Conservation (phyloP, 1,284 basidiomycete genomes). For the Xerocomus subilludens region DNA sequence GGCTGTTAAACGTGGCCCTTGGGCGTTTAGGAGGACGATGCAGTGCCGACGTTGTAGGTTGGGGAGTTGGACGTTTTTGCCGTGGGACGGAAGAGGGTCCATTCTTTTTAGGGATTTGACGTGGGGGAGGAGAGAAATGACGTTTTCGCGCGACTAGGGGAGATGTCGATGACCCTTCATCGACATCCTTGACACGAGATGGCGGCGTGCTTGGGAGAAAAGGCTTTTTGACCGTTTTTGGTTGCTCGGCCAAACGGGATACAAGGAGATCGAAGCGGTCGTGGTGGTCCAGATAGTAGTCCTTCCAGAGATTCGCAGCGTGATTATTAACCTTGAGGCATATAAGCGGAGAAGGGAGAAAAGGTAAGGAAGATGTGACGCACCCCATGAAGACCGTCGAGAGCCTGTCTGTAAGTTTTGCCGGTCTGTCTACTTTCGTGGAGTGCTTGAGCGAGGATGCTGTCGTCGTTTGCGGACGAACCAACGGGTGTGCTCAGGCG, state of each 20-base stretch:
- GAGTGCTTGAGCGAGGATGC: slow-evolving; percentile 62
- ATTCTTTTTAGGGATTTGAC: slow-evolving; percentile 33
- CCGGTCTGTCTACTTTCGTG: slow-evolving; percentile 52
- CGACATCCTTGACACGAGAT: slow-evolving; percentile 31
- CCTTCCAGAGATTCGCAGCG: slow-evolving; percentile 69
- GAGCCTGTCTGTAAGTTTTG: slow-evolving; percentile 57
- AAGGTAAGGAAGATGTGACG: slow-evolving; percentile 36
- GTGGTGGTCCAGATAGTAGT: slow-evolving; percentile 76
- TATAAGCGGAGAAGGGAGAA: slow-evolving; percentile 18
- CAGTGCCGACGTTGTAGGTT: slow-evolving; percentile 38
- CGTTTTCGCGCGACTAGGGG: slow-evolving; percentile 50
- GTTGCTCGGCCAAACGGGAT: slow-evolving; percentile 44
- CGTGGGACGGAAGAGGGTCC: slow-evolving; percentile 29
- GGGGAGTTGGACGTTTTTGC: slow-evolving; percentile 39
- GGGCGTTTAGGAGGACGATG: slow-evolving; percentile 50
- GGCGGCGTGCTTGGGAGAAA: slow-evolving; percentile 48
- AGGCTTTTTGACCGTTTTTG: slow-evolving; percentile 64
- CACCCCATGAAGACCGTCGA: slow-evolving; percentile 60
- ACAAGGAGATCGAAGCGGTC: slow-evolving; percentile 66
- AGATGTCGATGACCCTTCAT: slow-evolving; percentile 25
- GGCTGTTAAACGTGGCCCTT: slow-evolving; percentile 65
- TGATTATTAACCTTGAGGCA: slow-evolving; percentile 60
- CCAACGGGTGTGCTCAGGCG: slow-evolving; percentile 67
- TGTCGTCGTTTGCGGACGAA: slow-evolving; percentile 62
- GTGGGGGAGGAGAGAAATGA: slow-evolving; percentile 35